Base-by-base conservation (phyloP, 257 asterid genomes). In the Salvia miltiorrhiza region DNA sequence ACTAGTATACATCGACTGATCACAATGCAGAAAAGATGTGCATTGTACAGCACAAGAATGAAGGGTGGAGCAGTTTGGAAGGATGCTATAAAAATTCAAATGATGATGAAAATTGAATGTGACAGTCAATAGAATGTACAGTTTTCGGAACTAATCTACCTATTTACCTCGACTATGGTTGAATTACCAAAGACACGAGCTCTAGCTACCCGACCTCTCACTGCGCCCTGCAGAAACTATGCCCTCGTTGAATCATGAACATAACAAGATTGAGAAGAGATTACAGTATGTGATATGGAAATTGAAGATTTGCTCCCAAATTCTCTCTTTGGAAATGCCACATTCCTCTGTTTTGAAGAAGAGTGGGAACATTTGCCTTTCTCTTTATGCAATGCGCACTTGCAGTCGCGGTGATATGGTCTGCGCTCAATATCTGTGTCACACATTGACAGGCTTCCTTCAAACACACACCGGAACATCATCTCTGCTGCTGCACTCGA, bases 361-460 rank as follows among this genome's bases (percentile, higher is more conserved):
- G 64, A 11, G 17, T 61, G 77, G 7, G 75, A 49, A 43, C 83
- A 70, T 17, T 68, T 37, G 14, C 59, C 79, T 44, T 76, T 76
- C 17, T 6, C 5, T 23, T 76, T 32, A 69, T 77, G 84, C 78
- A 79, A 49, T 74, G 85, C 82, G 26, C 87, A 84, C 4, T 65
- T 40, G 73, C 84, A 76, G 44, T 79, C 23, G 0, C 33, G 37
- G 26, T 82, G 85, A 40, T 82, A 79, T 2, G 87, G 85, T 56
- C 84, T 73, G 6, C 82, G 56, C 65, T 81, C 84, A 11, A 79
- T 74, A 21, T 75, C 71, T 50, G 24, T 79, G 77, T 79, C 83
- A 4, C 56, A 58, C 72, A 79, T 41, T 3, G 78, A 77, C 50
- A 78, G 65, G 72, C 80, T 76, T 78, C 84, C 86, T 4, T 64